Conservation (phyloP, 352 stramenopile species). For the Pythium dissotocum region DNA sequence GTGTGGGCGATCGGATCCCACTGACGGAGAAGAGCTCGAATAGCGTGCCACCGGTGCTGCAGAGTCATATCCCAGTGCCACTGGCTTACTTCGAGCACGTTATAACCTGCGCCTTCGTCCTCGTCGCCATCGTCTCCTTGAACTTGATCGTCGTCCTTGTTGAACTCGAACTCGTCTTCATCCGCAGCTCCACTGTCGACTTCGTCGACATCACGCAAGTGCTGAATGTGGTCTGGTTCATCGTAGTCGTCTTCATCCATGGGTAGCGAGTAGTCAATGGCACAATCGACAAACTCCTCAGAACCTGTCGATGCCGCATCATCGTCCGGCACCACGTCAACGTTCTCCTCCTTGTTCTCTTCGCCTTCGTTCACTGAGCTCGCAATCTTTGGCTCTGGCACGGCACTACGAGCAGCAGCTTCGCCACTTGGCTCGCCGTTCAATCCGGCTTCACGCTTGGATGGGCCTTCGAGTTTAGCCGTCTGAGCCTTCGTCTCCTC, state of each 20-base stretch:
- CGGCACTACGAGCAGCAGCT: background rate
- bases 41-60: conserved; percentile 52
- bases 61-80: conserved; percentile 83
- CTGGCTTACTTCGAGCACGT: conserved; percentile 22
- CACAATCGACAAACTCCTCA: conserved; percentile 38
- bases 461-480: too few species aligned
- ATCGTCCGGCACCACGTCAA: conserved; percentile 12
- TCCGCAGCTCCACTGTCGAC: conserved; percentile 39
- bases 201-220: conserved; percentile 81
- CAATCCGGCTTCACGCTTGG: background rate
- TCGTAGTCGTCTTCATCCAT: conserved; percentile 68
- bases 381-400: background rate
- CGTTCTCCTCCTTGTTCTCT: conserved; percentile 7
- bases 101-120: background rate
- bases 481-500: too few species aligned
- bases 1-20: conserved; percentile 29
- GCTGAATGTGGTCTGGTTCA: conserved; percentile 80
- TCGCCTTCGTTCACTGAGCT: background rate
- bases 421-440: background rate
- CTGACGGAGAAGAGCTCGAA: conserved; percentile 31
- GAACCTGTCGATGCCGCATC: conserved; percentile 33
- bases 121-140: background rate
- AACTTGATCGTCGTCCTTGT: conserved; percentile 21
- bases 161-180: conserved; percentile 31
- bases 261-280: conserved; percentile 16